Evolutionary conservation across 768 basidiomycete species (phyloP).

Genomic region (Leccinum arenicola): DNA sequence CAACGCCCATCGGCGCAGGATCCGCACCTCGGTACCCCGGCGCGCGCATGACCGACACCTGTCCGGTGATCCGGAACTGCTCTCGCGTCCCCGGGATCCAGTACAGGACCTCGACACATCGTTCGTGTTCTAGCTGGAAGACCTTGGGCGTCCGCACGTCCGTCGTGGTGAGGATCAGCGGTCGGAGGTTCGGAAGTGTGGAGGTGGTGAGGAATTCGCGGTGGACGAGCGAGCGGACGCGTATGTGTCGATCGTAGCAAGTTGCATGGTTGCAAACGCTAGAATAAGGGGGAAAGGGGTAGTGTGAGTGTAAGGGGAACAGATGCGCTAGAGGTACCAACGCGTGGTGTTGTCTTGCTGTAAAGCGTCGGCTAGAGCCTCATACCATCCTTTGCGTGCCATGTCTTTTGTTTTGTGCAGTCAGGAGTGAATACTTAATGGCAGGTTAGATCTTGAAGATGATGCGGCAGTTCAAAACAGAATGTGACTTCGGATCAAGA

Average conservation of each 20-base stretch:
- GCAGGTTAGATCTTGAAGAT: too few relatives aligned
- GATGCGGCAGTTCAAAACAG: too few relatives aligned
- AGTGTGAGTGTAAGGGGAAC: too few relatives aligned
- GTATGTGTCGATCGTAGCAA: constrained; percentile 36
- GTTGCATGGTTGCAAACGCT: constrained; percentile 48
- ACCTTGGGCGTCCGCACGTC: constrained; percentile 74
- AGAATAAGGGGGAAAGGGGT: too few relatives aligned
- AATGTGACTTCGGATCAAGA: too few relatives aligned
- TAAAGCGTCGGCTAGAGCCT: constrained; percentile 41
- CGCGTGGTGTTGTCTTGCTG: too few relatives aligned
- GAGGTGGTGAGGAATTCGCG: constrained; percentile 52
- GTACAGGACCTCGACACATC: constrained; percentile 60
- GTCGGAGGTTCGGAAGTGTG: constrained; percentile 34
- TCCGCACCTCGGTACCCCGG: not conserved
- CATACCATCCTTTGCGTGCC: constrained; percentile 43
- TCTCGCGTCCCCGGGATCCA: constrained; percentile 67
- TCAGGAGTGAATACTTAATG: constrained; percentile 22
- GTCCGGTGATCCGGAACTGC: constrained; percentile 71
- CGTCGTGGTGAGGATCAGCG: constrained; percentile 65
- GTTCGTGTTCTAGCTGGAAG: constrained; percentile 47
- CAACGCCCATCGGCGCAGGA: constrained; percentile 15
- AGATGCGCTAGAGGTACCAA: too few relatives aligned
- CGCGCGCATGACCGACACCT: constrained; percentile 52
- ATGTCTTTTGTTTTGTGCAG: not conserved
- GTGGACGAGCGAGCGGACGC: constrained; percentile 65